Conservation (phyloP, 1,139 yeast species). For the Kurtzmaniella natalensis region DNA sequence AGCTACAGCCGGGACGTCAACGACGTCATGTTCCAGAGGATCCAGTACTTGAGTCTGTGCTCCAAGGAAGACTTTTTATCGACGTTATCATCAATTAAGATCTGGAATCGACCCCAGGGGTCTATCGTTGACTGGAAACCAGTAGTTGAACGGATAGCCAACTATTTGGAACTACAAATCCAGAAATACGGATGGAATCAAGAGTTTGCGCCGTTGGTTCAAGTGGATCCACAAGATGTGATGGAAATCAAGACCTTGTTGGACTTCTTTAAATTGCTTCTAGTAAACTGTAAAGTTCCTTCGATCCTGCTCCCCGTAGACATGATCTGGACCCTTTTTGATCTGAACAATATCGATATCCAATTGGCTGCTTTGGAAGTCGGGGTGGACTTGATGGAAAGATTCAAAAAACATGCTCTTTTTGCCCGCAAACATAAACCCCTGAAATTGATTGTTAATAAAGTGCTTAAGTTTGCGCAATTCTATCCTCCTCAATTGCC, state of each 20-base stretch:
- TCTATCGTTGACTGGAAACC: constrained; percentile 77
- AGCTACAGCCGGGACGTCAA: too few species aligned
- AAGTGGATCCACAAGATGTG: constrained; percentile 45
- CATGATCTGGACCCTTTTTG: constrained; percentile 55
- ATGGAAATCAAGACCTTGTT: constrained; percentile 48
- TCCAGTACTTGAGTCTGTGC: too few species aligned
- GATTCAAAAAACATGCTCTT: constrained; percentile 40
- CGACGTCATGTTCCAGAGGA: too few species aligned
- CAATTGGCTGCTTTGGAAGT: constrained; percentile 61
- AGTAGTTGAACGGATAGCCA: constrained; percentile 71
- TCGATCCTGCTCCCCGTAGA: constrained; percentile 66
- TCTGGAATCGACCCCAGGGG: constrained; percentile 70
- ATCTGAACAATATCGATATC: constrained; percentile 56
- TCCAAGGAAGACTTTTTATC: too few species aligned
- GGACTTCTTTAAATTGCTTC: constrained; percentile 56
- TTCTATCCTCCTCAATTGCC: constrained; percentile 45
- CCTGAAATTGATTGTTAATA: constrained; percentile 39
- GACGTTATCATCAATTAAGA: too few species aligned
- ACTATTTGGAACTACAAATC: constrained; percentile 51
- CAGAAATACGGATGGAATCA: constrained; percentile 51
- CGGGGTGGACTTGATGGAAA: constrained; percentile 57
- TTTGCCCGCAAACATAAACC: constrained; percentile 27
- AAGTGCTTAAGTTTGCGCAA: constrained; percentile 49
- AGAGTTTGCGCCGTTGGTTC: constrained; percentile 42
- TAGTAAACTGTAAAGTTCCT: constrained; percentile 69